Base-by-base conservation (phyloP, 192 early-diverging fungal genomes). In the Diversispora eburnea region DNA sequence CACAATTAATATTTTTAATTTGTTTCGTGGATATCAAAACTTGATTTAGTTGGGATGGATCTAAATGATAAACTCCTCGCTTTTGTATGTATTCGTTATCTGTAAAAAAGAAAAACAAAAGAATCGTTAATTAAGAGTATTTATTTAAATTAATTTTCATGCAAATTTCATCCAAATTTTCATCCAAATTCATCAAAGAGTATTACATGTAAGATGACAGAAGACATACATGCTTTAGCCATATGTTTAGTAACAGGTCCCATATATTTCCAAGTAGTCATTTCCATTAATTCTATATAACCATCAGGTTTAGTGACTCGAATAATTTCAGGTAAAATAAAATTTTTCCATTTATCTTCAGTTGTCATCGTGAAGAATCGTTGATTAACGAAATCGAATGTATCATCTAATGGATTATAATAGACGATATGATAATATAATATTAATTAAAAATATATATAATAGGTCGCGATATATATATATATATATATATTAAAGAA, bases 321-420 rank as follows among this genome's bases (percentile, higher is more conserved):
- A 7, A 63, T 3, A 5, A 63, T 63, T 5, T 63, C 61, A 3
- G 42, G 61, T 19, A 63, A 46, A 43, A 63, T 63, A 46, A 45
- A 63, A 7, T 42, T 15, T 63, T 19, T 8, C 61, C 61, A 63
- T 19, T 63, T n/a, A 63, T 8, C 17, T 7, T 17, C 39, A n/a
- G 15, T 42, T 8, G 45, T n/a, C 5, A 41, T 17, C 13, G 61
- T 63, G 42, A 63, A 63, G 45, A 63, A 63, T 63, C 61, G 41
- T 63, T 63, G 61, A n/a, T 43, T 33, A 8, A 63, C 61, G 7
- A 63, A 63, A 43, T 63, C 61, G 45, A 63, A 63, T 8, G 61
- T 63, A n/a, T 63, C 43, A 20, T 63, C 61, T 54, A 54, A 10
- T 17, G 17, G n/a, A 17, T 12, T 51, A 51, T 2, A 54, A 54